phyloP scores from a whole-genome alignment of 2,329 filamentous ascomycete genomes.

The Cercospora citrullina region DNA sequence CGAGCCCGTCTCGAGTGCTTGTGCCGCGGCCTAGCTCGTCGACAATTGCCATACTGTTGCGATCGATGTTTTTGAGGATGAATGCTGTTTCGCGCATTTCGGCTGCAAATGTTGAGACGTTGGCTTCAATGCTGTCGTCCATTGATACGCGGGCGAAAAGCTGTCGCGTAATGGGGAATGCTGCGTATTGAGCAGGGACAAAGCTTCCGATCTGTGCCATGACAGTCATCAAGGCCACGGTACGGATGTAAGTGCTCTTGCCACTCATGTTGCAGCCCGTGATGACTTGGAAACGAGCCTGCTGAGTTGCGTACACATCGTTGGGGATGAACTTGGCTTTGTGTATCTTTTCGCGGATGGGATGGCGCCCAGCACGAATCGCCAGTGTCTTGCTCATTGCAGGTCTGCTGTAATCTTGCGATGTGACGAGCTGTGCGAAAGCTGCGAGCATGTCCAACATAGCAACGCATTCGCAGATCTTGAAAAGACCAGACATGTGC shows the following conservation, averaged over 20 bases:
- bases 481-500: slow-evolving; percentile 73
- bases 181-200: slow-evolving; percentile 81
- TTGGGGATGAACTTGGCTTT: slow-evolving; percentile 76
- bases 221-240: slow-evolving; percentile 77
- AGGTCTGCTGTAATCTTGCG: slow-evolving; percentile 67
- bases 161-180: slow-evolving; percentile 75
- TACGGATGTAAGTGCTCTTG: slow-evolving; percentile 92
- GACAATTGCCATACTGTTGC: slow-evolving; percentile 66
- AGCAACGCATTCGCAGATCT: slow-evolving; percentile 80
- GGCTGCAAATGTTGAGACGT: slow-evolving; percentile 87
- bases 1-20: slow-evolving; percentile 81
- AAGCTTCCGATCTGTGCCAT: slow-evolving; percentile 95
- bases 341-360: slow-evolving; percentile 73
- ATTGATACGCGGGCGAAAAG: slow-evolving; percentile 86
- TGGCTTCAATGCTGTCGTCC: slow-evolving; percentile 84
- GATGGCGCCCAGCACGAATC: slow-evolving; percentile 73
- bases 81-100: slow-evolving; percentile 98
- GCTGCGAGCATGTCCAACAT: slow-evolving; percentile 69
- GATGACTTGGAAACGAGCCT: slow-evolving; percentile 85
- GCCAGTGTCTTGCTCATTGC: slow-evolving; percentile 68
- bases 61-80: slow-evolving; percentile 80
- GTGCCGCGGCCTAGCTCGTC: slow-evolving; percentile 93
- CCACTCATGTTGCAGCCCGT: slow-evolving; percentile 98
- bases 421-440: slow-evolving; percentile 73
- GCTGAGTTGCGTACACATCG: slow-evolving; percentile 79